Base-by-base conservation (phyloP, 2,329 filamentous ascomycete species). In the Exophiala lecanii-corni region DNA sequence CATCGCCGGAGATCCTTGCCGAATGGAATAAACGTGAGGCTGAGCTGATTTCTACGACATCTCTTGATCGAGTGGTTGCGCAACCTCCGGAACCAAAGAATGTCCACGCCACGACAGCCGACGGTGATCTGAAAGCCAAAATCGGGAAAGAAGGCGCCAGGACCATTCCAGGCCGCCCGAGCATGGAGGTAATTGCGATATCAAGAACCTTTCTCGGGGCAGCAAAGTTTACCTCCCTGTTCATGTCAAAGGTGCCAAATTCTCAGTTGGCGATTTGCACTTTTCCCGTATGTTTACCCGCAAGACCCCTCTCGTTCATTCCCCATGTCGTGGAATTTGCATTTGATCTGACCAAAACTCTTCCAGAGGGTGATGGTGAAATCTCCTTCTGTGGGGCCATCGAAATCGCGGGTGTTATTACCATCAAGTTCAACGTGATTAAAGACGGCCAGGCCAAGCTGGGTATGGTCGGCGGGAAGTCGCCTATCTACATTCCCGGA, bases 371-470 rank as follows among this genome's bases (percentile, higher is more conserved):
- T 6, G 89, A 95, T 59, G 89, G 89, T 5, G 89, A 95, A 62
- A 94, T 95, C 47, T 87, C 81, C 2, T 96, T 89, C 60, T 89
- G 84, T 52, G 84, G 84, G 15, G 89, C 89, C 4, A 96, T 95
- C 57, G 89, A 96, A 64, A 96, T 96, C 86, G 87, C 89, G 0
- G 89, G 89, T 3, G 72, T 87, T 32, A 94, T 95, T 55, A 95
- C 89, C 2, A 78, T 95, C 64, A 94, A 92, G 58, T 89, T 94
- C 71, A 81, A 78, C 37, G 84, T 95, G 12, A 81, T 95, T 72
- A 94, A 92, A 63, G 75, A 79, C 52, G 89, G 89, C 15, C 75
- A 94, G 59, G 73, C 72, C 33, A 76, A 87, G 23, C 67, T 94
- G 39, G 82, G 75, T 1, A 81, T 94, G 67, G 49, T 51, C 17